phyloP scores from a whole-genome alignment of 768 basidiomycete species.

The Sistotremastrum niveocremeum region DNA sequence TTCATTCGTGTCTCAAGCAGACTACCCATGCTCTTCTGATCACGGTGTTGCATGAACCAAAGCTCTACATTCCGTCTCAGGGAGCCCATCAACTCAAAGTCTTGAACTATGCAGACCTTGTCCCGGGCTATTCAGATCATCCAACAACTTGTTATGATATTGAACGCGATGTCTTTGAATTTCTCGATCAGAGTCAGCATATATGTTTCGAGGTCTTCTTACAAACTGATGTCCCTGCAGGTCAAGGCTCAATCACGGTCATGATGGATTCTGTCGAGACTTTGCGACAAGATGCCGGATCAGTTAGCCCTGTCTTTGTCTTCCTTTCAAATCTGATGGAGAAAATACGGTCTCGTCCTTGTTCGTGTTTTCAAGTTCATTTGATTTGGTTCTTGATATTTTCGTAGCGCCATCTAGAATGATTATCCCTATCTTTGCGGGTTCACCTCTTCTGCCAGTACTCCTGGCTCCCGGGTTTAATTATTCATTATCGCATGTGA shows the following conservation, averaged over 20 bases:
- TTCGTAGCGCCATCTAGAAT: constrained; percentile 40
- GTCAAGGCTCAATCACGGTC: constrained; percentile 38
- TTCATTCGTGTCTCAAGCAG: too few relatives aligned
- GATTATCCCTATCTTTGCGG: constrained; percentile 40
- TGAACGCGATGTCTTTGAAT: too few relatives aligned
- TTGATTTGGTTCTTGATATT: neutral
- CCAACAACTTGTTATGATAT: too few relatives aligned
- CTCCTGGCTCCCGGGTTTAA: constrained; percentile 54
- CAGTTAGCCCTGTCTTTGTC: constrained; percentile 36
- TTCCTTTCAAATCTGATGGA: constrained; percentile 35
- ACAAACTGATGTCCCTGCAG: constrained; percentile 13
- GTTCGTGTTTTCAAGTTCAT: constrained; percentile 23
- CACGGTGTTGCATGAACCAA: too few relatives aligned
- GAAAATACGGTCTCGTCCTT: constrained; percentile 31
- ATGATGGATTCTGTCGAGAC: constrained; percentile 65
- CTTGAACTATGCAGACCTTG: too few relatives aligned
- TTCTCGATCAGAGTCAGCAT: too few relatives aligned
- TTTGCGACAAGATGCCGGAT: constrained; percentile 42
- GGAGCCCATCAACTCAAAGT: too few relatives aligned
- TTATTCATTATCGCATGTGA: constrained; percentile 45
- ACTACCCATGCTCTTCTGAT: too few relatives aligned
- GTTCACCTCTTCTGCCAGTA: constrained; percentile 36
- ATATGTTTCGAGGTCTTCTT: too few relatives aligned
- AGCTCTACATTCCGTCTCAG: too few relatives aligned
- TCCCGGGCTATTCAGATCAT: too few relatives aligned